phyloP scores from a whole-genome alignment of 176 grass and related monocot genomes.

The Juncus effusus region DNA sequence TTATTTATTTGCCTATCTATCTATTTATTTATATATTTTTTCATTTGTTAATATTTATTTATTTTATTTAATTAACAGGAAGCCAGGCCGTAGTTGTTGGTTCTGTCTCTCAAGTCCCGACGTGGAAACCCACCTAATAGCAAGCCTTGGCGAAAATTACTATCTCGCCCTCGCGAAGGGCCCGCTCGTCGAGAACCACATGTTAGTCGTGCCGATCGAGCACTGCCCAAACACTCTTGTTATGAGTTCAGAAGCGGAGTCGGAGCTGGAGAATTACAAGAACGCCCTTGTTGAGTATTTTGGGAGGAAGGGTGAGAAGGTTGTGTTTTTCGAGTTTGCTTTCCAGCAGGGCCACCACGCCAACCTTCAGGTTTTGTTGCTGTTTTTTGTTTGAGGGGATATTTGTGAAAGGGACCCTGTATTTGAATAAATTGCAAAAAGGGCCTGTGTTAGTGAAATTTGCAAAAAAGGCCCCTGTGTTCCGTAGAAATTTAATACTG shows the following conservation, averaged over 20 bases:
- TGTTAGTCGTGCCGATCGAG: conserved; percentile 73
- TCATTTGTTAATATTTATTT: conserved; percentile 3
- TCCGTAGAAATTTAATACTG: too few relatives aligned
- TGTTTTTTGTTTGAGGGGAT: not conserved
- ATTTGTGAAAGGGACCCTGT: too few relatives aligned
- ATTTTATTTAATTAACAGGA: conserved; percentile 35
- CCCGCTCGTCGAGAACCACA: conserved; percentile 76
- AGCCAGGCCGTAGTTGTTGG: conserved; percentile 65
- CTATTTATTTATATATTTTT: not conserved
- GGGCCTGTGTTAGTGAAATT: too few relatives aligned
- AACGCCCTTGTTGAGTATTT: conserved; percentile 58
- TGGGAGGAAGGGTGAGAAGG: conserved; percentile 51
- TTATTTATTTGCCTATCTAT: conserved; percentile 17
- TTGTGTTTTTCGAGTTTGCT: conserved; percentile 80
- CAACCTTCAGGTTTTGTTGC: conserved; percentile 82
- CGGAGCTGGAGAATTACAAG: conserved; percentile 77
- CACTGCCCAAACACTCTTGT: conserved; percentile 62
- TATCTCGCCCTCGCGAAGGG: conserved; percentile 91
- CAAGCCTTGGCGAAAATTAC: conserved; percentile 79
- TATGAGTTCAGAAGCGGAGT: conserved; percentile 57
- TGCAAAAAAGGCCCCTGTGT: too few relatives aligned
- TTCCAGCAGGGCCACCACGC: conserved; percentile 66
- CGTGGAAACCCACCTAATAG: conserved; percentile 79
- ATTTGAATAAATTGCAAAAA: too few relatives aligned
- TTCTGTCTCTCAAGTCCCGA: conserved; percentile 93